phyloP scores from a whole-genome alignment of 2,329 filamentous ascomycete species.

The Arthrobotrys megalospora region DNA sequence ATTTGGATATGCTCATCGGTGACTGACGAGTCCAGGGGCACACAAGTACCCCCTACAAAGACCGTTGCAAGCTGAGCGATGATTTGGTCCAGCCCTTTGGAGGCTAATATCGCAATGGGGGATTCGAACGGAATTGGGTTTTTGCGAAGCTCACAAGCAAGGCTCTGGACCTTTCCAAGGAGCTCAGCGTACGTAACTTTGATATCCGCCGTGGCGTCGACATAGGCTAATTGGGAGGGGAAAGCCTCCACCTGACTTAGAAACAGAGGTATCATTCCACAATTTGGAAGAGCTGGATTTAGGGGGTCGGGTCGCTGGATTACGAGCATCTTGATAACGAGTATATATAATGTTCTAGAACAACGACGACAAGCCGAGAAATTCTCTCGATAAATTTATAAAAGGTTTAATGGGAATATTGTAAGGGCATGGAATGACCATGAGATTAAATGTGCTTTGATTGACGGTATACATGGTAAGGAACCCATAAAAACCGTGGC shows the following conservation, averaged over 20 bases:
- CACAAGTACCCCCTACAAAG: slow-evolving; percentile 26
- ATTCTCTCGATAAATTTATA: no score
- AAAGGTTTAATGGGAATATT: no score
- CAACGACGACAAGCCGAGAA: no score
- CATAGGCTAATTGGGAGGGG: slow-evolving; percentile 14
- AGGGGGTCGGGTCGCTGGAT: background rate
- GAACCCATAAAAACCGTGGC: no score
- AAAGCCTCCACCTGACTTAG: slow-evolving; percentile 5
- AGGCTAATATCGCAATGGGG: slow-evolving; percentile 15
- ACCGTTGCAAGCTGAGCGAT: slow-evolving; percentile 18
- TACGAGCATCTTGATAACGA: background rate
- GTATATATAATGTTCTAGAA: no score
- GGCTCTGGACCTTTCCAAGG: slow-evolving; percentile 5
- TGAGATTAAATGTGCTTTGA: no score
- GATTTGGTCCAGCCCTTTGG: slow-evolving; percentile 20
- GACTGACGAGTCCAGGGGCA: slow-evolving; percentile 9
- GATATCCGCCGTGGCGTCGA: background rate
- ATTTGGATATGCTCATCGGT: slow-evolving; percentile 30
- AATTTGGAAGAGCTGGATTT: background rate
- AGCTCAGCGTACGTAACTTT: slow-evolving; percentile 6
- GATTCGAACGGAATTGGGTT: slow-evolving; percentile 7
- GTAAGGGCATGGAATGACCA: no score
- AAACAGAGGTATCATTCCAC: slow-evolving; percentile 13
- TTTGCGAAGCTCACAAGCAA: slow-evolving; percentile 15
- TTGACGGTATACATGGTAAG: no score